Conservation (phyloP, 257 asterid species). For the Asclepias syriaca region DNA sequence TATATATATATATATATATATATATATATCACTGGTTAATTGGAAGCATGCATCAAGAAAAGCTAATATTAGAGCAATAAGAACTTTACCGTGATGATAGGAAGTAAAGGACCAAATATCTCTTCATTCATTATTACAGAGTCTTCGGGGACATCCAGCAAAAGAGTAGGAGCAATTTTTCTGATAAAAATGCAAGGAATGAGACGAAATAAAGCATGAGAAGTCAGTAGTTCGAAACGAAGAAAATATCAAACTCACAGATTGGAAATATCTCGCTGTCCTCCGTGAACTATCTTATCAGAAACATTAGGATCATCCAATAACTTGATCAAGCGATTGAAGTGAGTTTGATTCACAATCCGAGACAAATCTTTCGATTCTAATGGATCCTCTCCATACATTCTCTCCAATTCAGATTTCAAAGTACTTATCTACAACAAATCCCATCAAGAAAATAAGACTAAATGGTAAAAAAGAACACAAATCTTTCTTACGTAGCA, state of each 20-base stretch:
- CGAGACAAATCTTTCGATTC: slow-evolving; percentile 67
- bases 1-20: no score
- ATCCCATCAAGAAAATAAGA: slow-evolving; percentile 12
- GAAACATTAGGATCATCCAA: slow-evolving; percentile 74
- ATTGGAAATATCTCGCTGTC: slow-evolving; percentile 54
- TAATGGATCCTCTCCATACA: slow-evolving; percentile 78
- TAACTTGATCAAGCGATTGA: slow-evolving; percentile 51
- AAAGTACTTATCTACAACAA: slow-evolving; percentile 47
- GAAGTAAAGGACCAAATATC: slow-evolving; percentile 89
- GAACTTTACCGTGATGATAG: slow-evolving; percentile 63
- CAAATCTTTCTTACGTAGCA: not conserved
- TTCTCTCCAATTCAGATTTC: slow-evolving; percentile 56
- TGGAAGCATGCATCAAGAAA: not conserved
- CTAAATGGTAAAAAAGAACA: not conserved
- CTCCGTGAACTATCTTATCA: slow-evolving; percentile 76
- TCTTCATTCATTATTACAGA: slow-evolving; percentile 77
- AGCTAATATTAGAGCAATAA: not conserved
- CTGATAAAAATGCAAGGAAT: slow-evolving; percentile 32
- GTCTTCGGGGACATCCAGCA: slow-evolving; percentile 73
- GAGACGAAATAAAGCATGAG: slow-evolving; percentile 4
- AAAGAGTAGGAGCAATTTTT: slow-evolving; percentile 71
- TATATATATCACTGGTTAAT: not conserved
- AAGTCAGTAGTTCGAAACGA: slow-evolving; percentile 1
- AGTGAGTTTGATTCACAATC: slow-evolving; percentile 64
- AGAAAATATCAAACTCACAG: slow-evolving; percentile 50